Evolutionary conservation across 2,329 filamentous ascomycete species (phyloP), one percentile per base, ranked within the genome.

Genomic region (Neonectria punicea): DNA sequence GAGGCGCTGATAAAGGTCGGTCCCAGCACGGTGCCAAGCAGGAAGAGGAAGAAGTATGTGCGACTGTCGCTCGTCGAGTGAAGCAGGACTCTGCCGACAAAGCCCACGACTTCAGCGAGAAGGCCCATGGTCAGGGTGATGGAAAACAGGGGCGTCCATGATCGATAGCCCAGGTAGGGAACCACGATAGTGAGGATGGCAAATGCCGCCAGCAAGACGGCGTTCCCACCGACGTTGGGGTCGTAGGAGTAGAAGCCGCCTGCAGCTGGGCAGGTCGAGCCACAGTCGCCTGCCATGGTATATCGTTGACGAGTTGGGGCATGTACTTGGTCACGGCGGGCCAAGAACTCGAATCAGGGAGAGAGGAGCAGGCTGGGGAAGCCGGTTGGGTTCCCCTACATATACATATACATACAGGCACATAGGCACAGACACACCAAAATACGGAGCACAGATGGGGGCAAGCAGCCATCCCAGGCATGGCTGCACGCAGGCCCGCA

Each of bases 21-120:
- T 1, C 84, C 85, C 39, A 84, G 72, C 20, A 82, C 74, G 2
- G 83, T 85, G 18, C 85, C 84, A 13, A 84, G 67, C 34, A 86
- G 72, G 61, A 78, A 85, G 5, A 87, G 67, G 11, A 79, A 74
- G 66, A 85, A 85, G 62, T 75, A 79, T 3, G 73, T 71, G 53
- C 76, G 75, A 63, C 73, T 79, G 43, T 75, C 74, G 9, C 72
- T 70, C 30, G 77, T 68, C 8, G 69, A 73, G 46, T 77, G 76
- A 13, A 86, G 77, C 32, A 86, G 70, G 7, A 86, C 60, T 41
- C 82, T 80, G 4, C 83, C 84, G 14, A 80, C 74, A 65, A 86
- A 86, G 14, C 84, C 83, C 47, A 85, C 41, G 8, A 82, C 73
- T 63, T 85, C 82, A 8, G 85, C 65, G 6, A 80, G 64, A 14